Evolutionary conservation across 1,139 yeast species (phyloP), one percentile per base, ranked within the genome.

Genomic region (Meyerozyma smithsonii): DNA sequence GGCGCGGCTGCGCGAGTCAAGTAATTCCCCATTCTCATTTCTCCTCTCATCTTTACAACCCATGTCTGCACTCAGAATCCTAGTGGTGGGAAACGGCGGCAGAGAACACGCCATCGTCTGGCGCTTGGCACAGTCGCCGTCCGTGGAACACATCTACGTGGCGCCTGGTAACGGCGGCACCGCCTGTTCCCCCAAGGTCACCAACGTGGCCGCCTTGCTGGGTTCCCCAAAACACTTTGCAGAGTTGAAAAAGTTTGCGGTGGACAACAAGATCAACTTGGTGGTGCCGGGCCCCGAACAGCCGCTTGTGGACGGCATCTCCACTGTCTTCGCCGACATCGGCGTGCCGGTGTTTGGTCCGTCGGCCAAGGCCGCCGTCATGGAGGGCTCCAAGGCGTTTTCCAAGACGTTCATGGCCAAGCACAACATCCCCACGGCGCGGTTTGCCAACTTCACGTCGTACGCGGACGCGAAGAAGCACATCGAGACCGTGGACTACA

Each of bases 201-300:
- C 73, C 46, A 86, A 87, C 57, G 80, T 92, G 34, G 72, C 83
- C 24, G 79, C 86, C 51, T 77, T 85, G 39, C 73, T 83, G 3
- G 66, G 79, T 24, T 71, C 78, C 43, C 73, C 72, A 4, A 79
- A 82, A 49, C 81, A 85, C 58, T 74, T 76, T 23, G 71, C 68
- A 36, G 69, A 79, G 32, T 76, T 77, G 46, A 81, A 75, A 42
- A 61, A 77, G 44, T 88, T 89, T 62, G 95, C 96, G 7, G 59
- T 71, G n/a, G 77, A 77, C 33, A 69, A 90, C 44, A 55, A 74
- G 8, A 74, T 94, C 43, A 76, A 73, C 39, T 72, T 94, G 47
- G 98, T 89, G 10, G 74, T 94, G 38, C 98, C 98, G 28, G 99
- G 99, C 34, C 98, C 99, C n/a, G 99, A 94, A 66, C 96, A 89